These are phyloP conservation scores for Calonectria pteridis DNA, from an alignment of 2,329 filamentous ascomycete genomes.

Conservation along the genomic window DNA sequence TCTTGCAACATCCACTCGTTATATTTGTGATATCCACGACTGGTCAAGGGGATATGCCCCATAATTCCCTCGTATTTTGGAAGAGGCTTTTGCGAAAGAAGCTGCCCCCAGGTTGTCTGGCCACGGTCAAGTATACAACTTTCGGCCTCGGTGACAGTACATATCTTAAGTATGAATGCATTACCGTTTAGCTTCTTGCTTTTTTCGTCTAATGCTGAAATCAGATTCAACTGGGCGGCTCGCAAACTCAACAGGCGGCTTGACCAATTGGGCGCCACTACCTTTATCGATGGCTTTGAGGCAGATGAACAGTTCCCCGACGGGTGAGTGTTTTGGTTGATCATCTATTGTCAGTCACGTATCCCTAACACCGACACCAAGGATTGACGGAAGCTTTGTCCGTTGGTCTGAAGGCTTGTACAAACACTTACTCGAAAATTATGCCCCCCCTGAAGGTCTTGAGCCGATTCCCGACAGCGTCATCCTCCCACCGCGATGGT, in stretches of 20 bases:
- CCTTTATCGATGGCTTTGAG: conserved; percentile 84
- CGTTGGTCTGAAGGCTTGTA: conserved; percentile 80
- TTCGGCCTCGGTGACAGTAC: conserved; percentile 96
- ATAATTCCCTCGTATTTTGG: conserved; percentile 88
- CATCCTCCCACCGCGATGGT: conserved; percentile 80
- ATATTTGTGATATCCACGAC: conserved; percentile 92
- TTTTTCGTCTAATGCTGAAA: conserved; percentile 1
- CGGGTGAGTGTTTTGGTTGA: conserved; percentile 69
- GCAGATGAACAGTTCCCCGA: conserved; percentile 95
- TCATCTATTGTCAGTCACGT: too few species aligned
- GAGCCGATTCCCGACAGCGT: conserved; percentile 80
- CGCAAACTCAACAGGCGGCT: conserved; percentile 89
- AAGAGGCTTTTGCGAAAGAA: conserved; percentile 83
- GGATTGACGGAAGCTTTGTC: conserved; percentile 84
- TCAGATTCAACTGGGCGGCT: conserved; percentile 91
- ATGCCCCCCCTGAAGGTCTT: conserved; percentile 76
- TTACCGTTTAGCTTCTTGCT: background rate
- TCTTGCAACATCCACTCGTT: conserved; percentile 68
- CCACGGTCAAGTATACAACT: conserved; percentile 78
- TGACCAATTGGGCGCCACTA: conserved; percentile 82
- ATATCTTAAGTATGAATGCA: conserved; percentile 79
- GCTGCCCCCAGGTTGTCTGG: conserved; percentile 77
- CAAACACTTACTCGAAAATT: conserved; percentile 73
- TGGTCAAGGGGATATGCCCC: conserved; percentile 92
- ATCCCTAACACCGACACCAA: conserved; percentile 49